phyloP scores from a whole-genome alignment of 192 early-diverging fungal genomes.

The Mortierella alpina region DNA sequence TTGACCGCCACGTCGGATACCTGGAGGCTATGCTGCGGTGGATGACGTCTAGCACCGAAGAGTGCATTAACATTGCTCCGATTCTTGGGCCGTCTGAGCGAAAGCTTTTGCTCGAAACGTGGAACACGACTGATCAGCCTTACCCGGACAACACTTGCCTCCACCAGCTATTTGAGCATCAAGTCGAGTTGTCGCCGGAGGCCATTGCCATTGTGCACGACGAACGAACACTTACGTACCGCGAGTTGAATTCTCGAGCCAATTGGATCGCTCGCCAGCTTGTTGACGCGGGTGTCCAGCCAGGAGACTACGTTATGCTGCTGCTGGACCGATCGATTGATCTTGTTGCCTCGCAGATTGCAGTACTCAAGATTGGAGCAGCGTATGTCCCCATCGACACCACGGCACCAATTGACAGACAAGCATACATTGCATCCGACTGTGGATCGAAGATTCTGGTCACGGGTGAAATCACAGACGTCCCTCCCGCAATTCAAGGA shows the following conservation, averaged over 20 bases:
- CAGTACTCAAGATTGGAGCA: slow-evolving; percentile 1
- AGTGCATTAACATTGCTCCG: too few relatives aligned
- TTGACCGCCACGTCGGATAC: too few relatives aligned
- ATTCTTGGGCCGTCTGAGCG: too few relatives aligned
- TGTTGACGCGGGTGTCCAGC: slow-evolving; percentile 2
- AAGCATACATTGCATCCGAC: background rate
- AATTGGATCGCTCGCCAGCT: too few relatives aligned
- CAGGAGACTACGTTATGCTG: slow-evolving; percentile 1
- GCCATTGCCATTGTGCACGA: slow-evolving; percentile 4
- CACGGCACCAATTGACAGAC: background rate
- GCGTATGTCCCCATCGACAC: background rate
- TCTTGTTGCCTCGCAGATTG: background rate
- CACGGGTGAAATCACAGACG: too few relatives aligned
- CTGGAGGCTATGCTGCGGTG: too few relatives aligned
- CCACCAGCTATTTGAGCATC: slow-evolving; percentile 1
- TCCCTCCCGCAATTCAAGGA: too few relatives aligned
- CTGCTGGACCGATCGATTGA: slow-evolving; percentile 1
- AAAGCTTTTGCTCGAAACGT: too few relatives aligned
- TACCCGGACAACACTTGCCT: too few relatives aligned
- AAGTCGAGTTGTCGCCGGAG: background rate
- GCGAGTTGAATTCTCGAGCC: too few relatives aligned
- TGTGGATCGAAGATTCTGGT: background rate
- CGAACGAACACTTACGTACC: background rate
- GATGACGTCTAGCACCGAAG: too few relatives aligned
- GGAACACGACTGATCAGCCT: too few relatives aligned